These are phyloP conservation scores for Euphorbia celastroides DNA, from an alignment of 441 rosid genomes.

Conservation along the genomic window DNA sequence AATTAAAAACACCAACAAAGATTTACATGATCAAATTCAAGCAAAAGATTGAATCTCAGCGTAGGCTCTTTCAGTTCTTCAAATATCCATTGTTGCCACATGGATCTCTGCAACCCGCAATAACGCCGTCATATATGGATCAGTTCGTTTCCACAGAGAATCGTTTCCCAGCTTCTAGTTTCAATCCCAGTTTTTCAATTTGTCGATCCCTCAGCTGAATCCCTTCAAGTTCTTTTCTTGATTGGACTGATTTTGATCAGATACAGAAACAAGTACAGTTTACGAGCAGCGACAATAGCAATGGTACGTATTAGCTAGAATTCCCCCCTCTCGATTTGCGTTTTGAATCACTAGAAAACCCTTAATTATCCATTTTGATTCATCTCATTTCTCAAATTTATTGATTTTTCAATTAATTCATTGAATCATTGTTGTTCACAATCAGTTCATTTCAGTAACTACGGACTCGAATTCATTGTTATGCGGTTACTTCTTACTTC, in stretches of 20 bases:
- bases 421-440: not conserved
- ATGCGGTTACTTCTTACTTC: not conserved
- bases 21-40: not conserved
- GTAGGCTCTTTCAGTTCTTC: not conserved
- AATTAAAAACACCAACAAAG: too few relatives aligned
- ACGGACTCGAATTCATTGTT: not conserved
- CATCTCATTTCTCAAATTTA: not conserved
- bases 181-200: not conserved
- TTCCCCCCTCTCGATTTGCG: conserved; percentile 1
- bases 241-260: not conserved
- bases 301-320: conserved; percentile 7
- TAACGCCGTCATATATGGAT: conserved; percentile 18
- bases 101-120: not conserved
- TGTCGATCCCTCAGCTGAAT: not conserved
- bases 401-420: not conserved
- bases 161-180: not conserved
- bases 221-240: not conserved
- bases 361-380: not conserved
- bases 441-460: not conserved
- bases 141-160: conserved; percentile 7
- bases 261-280: not conserved
- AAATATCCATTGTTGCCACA: not conserved
- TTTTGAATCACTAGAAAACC: conserved; percentile 1
- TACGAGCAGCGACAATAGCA: not conserved
- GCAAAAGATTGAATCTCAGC: not conserved